phyloP scores from a whole-genome alignment of 306 rosid genomes.

The Boehmeria nivea region DNA sequence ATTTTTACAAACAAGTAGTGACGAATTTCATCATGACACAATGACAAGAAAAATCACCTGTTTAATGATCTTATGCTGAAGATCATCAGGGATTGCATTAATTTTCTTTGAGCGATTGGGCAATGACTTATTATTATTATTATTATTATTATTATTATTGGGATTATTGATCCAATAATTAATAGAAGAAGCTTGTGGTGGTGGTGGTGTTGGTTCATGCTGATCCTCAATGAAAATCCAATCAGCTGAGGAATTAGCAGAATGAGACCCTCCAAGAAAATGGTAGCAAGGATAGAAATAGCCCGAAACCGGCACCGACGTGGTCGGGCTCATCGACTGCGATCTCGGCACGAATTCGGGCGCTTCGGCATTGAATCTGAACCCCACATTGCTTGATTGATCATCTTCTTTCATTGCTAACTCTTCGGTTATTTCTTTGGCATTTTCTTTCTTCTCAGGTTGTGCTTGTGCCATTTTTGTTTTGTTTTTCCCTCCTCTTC shows the following conservation, averaged over 20 bases:
- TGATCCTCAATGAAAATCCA: slow-evolving; percentile 76
- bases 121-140: slow-evolving; percentile 16
- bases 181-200: slow-evolving; percentile 8
- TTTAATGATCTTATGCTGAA: slow-evolving; percentile 72
- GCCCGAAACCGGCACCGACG: slow-evolving; percentile 50
- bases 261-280: slow-evolving; percentile 53
- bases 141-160: too few species aligned
- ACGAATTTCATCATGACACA: neutral
- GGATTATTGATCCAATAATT: slow-evolving; percentile 37
- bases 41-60: slow-evolving; percentile 40
- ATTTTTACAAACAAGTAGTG: neutral
- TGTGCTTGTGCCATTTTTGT: slow-evolving; percentile 10
- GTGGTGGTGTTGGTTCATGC: slow-evolving; percentile 30
- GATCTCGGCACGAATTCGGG: slow-evolving; percentile 93
- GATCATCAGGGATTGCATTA: slow-evolving; percentile 47
- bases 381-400: slow-evolving; percentile 22
- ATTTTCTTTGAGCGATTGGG: slow-evolving; percentile 47
- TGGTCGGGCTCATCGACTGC: slow-evolving; percentile 32
- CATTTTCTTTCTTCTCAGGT: slow-evolving; percentile 25
- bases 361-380: slow-evolving; percentile 88
- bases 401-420: slow-evolving; percentile 16
- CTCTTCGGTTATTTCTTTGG: slow-evolving; percentile 20
- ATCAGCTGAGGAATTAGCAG: slow-evolving; percentile 49
- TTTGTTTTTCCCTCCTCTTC: neutral
- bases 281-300: slow-evolving; percentile 74